phyloP scores from a whole-genome alignment of 352 stramenopile genomes.

The Pythium rishiriense region DNA sequence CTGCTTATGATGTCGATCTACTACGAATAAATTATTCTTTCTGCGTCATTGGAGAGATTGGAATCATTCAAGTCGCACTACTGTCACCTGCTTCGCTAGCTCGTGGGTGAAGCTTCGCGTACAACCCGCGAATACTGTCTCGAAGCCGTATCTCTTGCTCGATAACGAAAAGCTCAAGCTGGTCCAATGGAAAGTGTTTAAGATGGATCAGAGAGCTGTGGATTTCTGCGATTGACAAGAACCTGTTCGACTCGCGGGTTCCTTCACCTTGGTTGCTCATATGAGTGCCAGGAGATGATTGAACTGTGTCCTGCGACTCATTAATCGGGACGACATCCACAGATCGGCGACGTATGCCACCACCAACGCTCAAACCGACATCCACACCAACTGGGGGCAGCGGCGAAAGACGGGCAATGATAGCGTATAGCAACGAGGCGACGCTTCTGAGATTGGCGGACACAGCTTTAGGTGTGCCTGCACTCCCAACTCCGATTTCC shows the following conservation, averaged over 20 bases:
- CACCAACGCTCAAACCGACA: not conserved
- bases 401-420: constrained; percentile 41
- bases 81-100: not conserved
- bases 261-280: not conserved
- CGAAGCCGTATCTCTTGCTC: constrained; percentile 17
- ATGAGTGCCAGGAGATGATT: not conserved
- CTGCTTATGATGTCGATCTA: constrained; percentile 3
- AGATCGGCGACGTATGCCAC: constrained; percentile 6
- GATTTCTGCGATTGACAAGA: constrained; percentile 11
- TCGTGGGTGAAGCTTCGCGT: constrained; percentile 5
- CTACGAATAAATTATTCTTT: constrained; percentile 24
- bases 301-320: not conserved
- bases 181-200: constrained; percentile 5
- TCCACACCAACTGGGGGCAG: constrained; percentile 32
- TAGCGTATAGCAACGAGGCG: constrained; percentile 55
- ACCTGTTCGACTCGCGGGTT: not conserved
- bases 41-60: not conserved
- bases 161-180: constrained; percentile 9
- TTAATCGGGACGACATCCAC: constrained; percentile 4
- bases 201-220: constrained; percentile 17
- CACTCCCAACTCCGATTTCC: constrained; percentile 39
- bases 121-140: not conserved
- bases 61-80: not conserved
- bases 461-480: not conserved
- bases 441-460: constrained; percentile 45